Evolutionary conservation across 1,284 basidiomycete species (phyloP).

Genomic region (Ceratobasidium sp.): DNA sequence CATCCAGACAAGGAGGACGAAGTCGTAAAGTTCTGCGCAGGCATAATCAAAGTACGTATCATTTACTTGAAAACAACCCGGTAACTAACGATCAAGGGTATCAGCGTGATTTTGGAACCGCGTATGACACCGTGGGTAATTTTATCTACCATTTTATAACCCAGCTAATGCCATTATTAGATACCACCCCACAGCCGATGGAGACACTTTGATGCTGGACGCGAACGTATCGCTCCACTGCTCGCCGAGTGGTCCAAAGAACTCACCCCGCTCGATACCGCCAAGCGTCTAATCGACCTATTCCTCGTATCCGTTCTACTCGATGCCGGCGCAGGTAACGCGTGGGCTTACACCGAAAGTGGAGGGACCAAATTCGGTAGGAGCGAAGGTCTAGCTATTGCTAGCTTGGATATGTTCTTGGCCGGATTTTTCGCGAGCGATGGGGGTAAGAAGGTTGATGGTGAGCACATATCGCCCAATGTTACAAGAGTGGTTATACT

Average conservation of each 20-base stretch:
- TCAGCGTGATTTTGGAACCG: slow-evolving; percentile 84
- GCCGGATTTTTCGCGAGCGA: slow-evolving; percentile 83
- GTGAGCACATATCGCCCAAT: slow-evolving; percentile 60
- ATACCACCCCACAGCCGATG: slow-evolving; percentile 93
- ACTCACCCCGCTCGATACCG: slow-evolving; percentile 68
- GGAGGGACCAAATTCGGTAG: slow-evolving; percentile 74
- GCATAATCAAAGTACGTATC: slow-evolving; percentile 76
- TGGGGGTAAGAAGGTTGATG: slow-evolving; percentile 75
- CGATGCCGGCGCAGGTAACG: slow-evolving; percentile 91
- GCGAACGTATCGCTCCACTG: slow-evolving; percentile 72
- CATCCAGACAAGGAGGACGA: slow-evolving; percentile 78
- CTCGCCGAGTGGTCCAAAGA: slow-evolving; percentile 69
- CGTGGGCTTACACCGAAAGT: slow-evolving; percentile 82
- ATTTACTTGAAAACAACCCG: neutral
- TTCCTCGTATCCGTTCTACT: slow-evolving; percentile 94
- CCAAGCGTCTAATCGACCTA: slow-evolving; percentile 85
- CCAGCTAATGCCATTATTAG: slow-evolving; percentile 56
- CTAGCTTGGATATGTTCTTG: slow-evolving; percentile 90
- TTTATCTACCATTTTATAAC: neutral
- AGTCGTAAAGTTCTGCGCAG: slow-evolving; percentile 84
- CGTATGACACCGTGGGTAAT: slow-evolving; percentile 69
- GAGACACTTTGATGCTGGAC: slow-evolving; percentile 83
- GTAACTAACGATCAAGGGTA: neutral
- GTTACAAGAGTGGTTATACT: neutral
- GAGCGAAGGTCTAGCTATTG: slow-evolving; percentile 93